Evolutionary conservation across 352 stramenopile genomes (phyloP).

Genomic region (Elongisporangium prolatum): DNA sequence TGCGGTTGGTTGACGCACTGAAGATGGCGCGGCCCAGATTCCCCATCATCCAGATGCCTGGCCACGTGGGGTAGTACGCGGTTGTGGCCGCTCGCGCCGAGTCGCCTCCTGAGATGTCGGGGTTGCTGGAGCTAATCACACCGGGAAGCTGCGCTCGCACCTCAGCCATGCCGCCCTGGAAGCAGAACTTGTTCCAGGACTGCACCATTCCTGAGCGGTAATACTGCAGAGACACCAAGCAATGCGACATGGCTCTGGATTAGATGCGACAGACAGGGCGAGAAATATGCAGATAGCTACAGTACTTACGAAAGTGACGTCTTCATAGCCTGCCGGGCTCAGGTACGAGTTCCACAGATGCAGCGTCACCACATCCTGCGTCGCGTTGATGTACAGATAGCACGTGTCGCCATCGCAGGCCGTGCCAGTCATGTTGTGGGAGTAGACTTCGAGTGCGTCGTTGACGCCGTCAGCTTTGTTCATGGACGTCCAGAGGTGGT

Average conservation of each 20-base stretch:
- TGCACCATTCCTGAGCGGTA: slow-evolving; percentile 76
- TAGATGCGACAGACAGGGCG: not conserved
- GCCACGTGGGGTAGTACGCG: slow-evolving; percentile 71
- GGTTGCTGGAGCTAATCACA: slow-evolving; percentile 40
- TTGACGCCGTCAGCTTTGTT: slow-evolving; percentile 74
- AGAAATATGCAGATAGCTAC: not conserved
- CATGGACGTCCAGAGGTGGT: slow-evolving; percentile 92
- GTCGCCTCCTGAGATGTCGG: slow-evolving; percentile 16
- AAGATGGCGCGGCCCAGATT: slow-evolving; percentile 92
- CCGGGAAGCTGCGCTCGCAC: slow-evolving; percentile 85
- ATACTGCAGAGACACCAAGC: slow-evolving; percentile 1
- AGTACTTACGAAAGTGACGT: slow-evolving; percentile 19
- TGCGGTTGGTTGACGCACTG: slow-evolving; percentile 75
- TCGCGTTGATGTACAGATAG: slow-evolving; percentile 62
- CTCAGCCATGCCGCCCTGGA: slow-evolving; percentile 84
- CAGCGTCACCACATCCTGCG: slow-evolving; percentile 34
- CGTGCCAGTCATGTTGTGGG: slow-evolving; percentile 67
- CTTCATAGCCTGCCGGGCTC: slow-evolving; percentile 42
- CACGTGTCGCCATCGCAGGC: slow-evolving; percentile 44
- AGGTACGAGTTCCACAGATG: slow-evolving; percentile 62
- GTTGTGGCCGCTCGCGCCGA: slow-evolving; percentile 18
- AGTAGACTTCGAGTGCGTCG: slow-evolving; percentile 61
- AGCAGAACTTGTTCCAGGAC: slow-evolving; percentile 91
- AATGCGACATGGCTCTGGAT: not conserved
- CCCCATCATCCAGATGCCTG: slow-evolving; percentile 92